Percentiles rank a stretch among this genome's conserved stretches.
Evolutionary conservation across 257 asterid species (phyloP).

Genomic region (Apocynum venetum): DNA sequence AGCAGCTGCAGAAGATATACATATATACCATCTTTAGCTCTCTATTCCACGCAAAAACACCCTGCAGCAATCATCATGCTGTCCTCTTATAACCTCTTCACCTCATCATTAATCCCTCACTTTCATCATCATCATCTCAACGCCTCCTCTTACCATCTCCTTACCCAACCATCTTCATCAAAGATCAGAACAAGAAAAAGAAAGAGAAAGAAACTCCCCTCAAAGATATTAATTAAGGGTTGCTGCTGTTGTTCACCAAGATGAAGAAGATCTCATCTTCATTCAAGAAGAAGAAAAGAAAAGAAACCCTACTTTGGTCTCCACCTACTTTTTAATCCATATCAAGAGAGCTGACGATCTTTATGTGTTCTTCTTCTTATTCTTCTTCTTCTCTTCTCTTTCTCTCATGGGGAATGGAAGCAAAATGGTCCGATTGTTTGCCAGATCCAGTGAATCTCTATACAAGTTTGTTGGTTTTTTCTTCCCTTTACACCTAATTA

Average conservation of each 20-base stretch:
- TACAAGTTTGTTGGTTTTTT: background rate
- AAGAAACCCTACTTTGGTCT: slow-evolving; percentile 44
- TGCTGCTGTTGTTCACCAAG: slow-evolving; percentile 17
- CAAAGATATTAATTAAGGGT: slow-evolving; percentile 1
- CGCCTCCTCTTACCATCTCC: slow-evolving; percentile 31
- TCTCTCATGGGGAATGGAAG: slow-evolving; percentile 59
- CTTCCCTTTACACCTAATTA: background rate
- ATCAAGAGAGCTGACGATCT: background rate
- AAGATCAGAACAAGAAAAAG: background rate
- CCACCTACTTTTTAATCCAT: slow-evolving; percentile 3
- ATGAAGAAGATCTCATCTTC: slow-evolving; percentile 22
- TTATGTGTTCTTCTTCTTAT: background rate
- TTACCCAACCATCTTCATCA: slow-evolving; percentile 22
- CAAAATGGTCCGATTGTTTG: slow-evolving; percentile 57
- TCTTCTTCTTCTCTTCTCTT: slow-evolving; percentile 35
- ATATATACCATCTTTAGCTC: background rate
- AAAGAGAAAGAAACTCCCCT: slow-evolving; percentile 25
- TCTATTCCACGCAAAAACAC: slow-evolving; percentile 13
- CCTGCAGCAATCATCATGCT: slow-evolving; percentile 40
- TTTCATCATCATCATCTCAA: slow-evolving; percentile 44
- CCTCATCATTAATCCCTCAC: slow-evolving; percentile 55
- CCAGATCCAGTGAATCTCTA: slow-evolving; percentile 21
- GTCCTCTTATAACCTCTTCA: slow-evolving; percentile 39
- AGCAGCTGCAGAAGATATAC: background rate
- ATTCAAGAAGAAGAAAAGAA: slow-evolving; percentile 29